Conservation (phyloP, 106 monocot genomes). For the Vanilla planifolia region DNA sequence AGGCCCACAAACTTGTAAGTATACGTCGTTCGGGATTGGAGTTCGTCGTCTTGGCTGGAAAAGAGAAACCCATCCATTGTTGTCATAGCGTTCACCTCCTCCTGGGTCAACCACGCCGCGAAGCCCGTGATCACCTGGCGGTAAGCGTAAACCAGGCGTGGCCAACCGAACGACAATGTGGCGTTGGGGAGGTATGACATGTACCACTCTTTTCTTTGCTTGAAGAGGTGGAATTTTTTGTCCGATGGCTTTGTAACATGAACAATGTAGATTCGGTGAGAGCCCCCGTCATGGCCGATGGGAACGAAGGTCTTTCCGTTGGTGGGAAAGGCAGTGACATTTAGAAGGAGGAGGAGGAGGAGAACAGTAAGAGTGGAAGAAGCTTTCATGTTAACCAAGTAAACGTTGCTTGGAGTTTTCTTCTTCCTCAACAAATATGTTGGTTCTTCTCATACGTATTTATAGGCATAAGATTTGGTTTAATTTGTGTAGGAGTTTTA, state of each 20-base stretch:
- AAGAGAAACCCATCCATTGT: slow-evolving; percentile 17
- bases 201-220: neutral
- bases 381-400: too few relatives aligned
- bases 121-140: slow-evolving; percentile 15
- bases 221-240: neutral
- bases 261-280: slow-evolving; percentile 1
- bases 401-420: too few relatives aligned
- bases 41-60: slow-evolving; percentile 5
- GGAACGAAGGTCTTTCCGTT: too few relatives aligned
- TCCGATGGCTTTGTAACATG: neutral
- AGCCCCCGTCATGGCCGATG: too few relatives aligned
- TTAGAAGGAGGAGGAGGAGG: too few relatives aligned
- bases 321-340: too few relatives aligned
- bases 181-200: neutral
- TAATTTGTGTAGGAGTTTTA: too few relatives aligned
- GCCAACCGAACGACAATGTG: slow-evolving; percentile 1
- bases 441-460: too few relatives aligned
- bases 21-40: slow-evolving; percentile 16
- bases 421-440: too few relatives aligned
- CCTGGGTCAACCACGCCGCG: slow-evolving; percentile 6
- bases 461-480: too few relatives aligned
- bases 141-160: slow-evolving; percentile 16
- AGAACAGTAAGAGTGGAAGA: too few relatives aligned
- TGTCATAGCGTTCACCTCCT: neutral
- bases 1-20: slow-evolving; percentile 26